phyloP scores from a whole-genome alignment of 371 early-diverging fungal species.

The Actinomucor elegans region DNA sequence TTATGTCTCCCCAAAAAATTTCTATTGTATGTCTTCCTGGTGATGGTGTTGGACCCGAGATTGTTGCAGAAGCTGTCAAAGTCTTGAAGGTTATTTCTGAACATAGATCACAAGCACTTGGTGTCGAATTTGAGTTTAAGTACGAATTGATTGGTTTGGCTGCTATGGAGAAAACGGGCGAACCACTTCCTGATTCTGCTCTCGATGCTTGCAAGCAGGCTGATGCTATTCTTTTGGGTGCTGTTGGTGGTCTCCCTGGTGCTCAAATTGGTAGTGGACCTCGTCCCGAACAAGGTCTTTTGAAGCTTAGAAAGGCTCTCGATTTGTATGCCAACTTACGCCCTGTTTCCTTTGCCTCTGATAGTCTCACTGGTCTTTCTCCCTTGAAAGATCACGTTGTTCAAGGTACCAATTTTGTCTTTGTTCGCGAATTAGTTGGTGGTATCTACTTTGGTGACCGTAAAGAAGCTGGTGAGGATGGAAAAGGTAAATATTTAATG shows the following conservation, averaged over 20 bases:
- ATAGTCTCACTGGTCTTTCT: conserved; percentile 75
- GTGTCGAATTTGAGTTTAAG: conserved; percentile 68
- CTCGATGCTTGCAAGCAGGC: conserved; percentile 80
- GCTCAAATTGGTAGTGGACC: conserved; percentile 92
- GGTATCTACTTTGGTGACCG: conserved; percentile 97
- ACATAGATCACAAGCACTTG: conserved; percentile 55
- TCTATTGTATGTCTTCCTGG: conserved; percentile 84
- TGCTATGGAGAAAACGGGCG: conserved; percentile 90
- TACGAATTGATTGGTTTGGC: conserved; percentile 88
- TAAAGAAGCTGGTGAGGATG: conserved; percentile 81
- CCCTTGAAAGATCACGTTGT: conserved; percentile 92
- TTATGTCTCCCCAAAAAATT: conserved; percentile 24
- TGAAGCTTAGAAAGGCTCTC: conserved; percentile 87
- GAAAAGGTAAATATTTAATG: conserved; percentile 46
- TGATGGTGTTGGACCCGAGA: conserved; percentile 96
- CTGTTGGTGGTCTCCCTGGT: conserved; percentile 86
- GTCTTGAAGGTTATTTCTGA: conserved; percentile 78
- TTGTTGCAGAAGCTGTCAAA: conserved; percentile 87
- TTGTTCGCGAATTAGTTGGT: conserved; percentile 94
- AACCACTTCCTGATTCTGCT: conserved; percentile 79
- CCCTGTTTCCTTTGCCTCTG: conserved; percentile 90
- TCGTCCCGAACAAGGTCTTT: conserved; percentile 93
- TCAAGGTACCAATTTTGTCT: conserved; percentile 85
- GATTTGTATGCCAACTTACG: conserved; percentile 95
- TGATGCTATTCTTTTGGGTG: conserved; percentile 92